These are phyloP conservation scores for Mycotypha africana DNA, from an alignment of 371 early-diverging fungal species.

Conservation along the genomic window DNA sequence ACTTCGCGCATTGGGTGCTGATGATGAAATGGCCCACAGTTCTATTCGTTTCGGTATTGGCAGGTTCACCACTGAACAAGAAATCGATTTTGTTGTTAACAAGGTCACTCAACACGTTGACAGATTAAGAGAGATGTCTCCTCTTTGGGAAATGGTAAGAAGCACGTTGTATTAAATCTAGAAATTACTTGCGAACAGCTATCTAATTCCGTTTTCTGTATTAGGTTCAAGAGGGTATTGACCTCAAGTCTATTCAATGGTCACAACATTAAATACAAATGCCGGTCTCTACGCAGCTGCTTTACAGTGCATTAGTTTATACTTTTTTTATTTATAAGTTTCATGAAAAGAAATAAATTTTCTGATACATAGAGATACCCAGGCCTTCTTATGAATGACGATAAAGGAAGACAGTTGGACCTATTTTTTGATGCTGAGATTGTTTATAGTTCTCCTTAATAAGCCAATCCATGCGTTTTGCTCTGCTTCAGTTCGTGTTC, in stretches of 20 bases:
- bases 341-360: no score
- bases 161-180: background rate
- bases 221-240: constrained; percentile 85
- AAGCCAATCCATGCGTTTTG: constrained; percentile 16
- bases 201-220: no score
- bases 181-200: background rate
- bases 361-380: no score
- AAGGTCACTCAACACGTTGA: constrained; percentile 89
- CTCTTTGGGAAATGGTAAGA: constrained; percentile 97
- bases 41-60: constrained; percentile 99
- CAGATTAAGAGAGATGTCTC: constrained; percentile 95
- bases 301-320: no score
- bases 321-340: no score
- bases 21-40: constrained; percentile 98
- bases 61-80: constrained; percentile 96
- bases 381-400: no score
- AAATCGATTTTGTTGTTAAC: constrained; percentile 90
- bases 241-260: constrained; percentile 91
- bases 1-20: constrained; percentile 96
- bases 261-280: constrained; percentile 82
- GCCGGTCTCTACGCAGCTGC: no score
- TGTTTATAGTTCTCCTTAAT: no score
- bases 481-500: constrained; percentile 15
- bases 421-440: no score
- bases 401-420: no score